Percentiles rank a stretch among this genome's conserved stretches.
These are phyloP conservation scores for Podila epicladia DNA, from an alignment of 192 early-diverging fungal genomes.

Conservation along the genomic window DNA sequence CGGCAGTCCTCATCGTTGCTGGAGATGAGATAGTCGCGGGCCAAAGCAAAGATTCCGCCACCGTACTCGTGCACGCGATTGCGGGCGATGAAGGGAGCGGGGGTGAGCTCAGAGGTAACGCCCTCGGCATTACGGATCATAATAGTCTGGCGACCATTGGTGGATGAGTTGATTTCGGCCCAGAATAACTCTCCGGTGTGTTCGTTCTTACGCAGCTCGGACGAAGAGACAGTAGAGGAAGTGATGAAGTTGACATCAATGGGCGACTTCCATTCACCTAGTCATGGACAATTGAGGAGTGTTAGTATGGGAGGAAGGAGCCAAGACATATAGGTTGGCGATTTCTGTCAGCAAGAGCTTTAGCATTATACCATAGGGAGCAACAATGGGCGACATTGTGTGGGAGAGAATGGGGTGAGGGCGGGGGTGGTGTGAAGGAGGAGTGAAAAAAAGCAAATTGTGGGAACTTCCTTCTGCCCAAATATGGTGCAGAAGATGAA, in stretches of 20 bases:
- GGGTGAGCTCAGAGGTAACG: constrained; percentile 43
- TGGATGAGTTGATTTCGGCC: constrained; percentile 27
- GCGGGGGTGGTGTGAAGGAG: background rate
- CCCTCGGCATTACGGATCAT: constrained; percentile 20
- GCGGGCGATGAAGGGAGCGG: constrained; percentile 66
- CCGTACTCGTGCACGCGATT: constrained; percentile 85
- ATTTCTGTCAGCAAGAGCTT: background rate
- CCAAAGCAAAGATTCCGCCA: constrained; percentile 67
- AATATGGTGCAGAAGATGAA: no score
- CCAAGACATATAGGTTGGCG: background rate
- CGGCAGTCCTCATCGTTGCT: constrained; percentile 67
- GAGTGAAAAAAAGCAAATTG: background rate
- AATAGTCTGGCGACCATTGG: constrained; percentile 47
- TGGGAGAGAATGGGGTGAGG: background rate
- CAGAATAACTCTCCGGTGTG: constrained; percentile 36
- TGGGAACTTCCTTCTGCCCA: no score
- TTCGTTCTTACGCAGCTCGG: constrained; percentile 43
- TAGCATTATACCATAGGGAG: background rate
- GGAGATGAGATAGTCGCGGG: constrained; percentile 67
- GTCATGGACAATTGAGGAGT: background rate
- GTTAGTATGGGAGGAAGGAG: background rate
- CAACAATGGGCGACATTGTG: constrained; percentile 10
- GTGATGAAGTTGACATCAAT: constrained; percentile 50
- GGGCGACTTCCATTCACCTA: constrained; percentile 50
- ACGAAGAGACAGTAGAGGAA: constrained; percentile 21